phyloP scores from a whole-genome alignment of 2,329 filamentous ascomycete genomes.

The Fusarium sp. region DNA sequence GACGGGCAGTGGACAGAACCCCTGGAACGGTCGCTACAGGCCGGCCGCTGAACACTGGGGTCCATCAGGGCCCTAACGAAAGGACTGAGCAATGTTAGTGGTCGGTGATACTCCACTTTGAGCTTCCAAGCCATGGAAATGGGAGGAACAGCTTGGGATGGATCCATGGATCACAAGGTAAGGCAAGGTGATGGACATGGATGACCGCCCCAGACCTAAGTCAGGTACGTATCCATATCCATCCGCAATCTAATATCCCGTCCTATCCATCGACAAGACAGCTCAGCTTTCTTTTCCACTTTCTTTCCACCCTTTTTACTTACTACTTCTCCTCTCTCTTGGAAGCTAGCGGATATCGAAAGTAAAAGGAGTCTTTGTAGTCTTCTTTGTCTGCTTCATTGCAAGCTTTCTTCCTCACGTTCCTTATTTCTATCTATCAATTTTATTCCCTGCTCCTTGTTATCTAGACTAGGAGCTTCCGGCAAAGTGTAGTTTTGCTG shows the following conservation, averaged over 20 bases:
- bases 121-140: slow-evolving; percentile 26
- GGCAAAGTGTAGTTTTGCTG: slow-evolving; percentile 32
- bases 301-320: slow-evolving; percentile 16
- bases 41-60: slow-evolving; percentile 24
- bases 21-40: slow-evolving; percentile 37
- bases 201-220: slow-evolving; percentile 3
- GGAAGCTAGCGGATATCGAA: slow-evolving; percentile 30
- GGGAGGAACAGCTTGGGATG: slow-evolving; percentile 36
- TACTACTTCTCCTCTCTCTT: slow-evolving; percentile 17
- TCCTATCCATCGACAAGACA: slow-evolving; percentile 31
- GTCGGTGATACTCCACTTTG: slow-evolving; percentile 22
- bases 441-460: slow-evolving; percentile 7
- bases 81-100: slow-evolving; percentile 22
- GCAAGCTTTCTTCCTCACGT: slow-evolving; percentile 26
- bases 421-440: slow-evolving; percentile 14
- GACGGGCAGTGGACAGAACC: slow-evolving; percentile 20
- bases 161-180: slow-evolving; percentile 23
- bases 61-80: slow-evolving; percentile 24
- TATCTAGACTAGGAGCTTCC: slow-evolving; percentile 15
- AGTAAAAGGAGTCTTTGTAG: slow-evolving; percentile 24
- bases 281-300: slow-evolving; percentile 29
- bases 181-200: slow-evolving; percentile 22
- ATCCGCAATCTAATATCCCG: slow-evolving; percentile 42
- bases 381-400: slow-evolving; percentile 24
- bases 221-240: slow-evolving; percentile 41